Evolutionary conservation across 1,284 basidiomycete species (phyloP).

Genomic region (Moesziomyces sp.): DNA sequence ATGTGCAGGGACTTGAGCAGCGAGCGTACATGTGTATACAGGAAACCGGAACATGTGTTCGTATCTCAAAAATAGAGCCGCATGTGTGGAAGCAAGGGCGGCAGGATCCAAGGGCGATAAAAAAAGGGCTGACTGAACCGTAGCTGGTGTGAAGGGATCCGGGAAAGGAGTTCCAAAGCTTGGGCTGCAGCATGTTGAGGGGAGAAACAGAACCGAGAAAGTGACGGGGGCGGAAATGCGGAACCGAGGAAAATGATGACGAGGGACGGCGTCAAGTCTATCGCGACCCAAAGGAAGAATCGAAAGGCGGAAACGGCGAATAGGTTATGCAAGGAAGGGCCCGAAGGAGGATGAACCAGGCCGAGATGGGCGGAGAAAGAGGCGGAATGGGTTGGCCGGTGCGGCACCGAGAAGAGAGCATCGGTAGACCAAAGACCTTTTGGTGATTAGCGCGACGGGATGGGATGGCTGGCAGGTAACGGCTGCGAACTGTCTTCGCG

Average conservation of each 20-base stretch:
- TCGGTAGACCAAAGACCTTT: constrained; percentile 3
- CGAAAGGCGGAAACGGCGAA: constrained; percentile 1
- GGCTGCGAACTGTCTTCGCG: background rate
- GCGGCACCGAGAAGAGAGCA: too few relatives aligned
- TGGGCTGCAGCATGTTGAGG: background rate
- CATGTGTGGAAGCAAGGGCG: constrained; percentile 6
- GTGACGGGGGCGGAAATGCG: background rate
- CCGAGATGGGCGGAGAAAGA: background rate
- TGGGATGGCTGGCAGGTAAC: background rate
- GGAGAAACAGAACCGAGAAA: background rate
- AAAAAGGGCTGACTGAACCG: background rate
- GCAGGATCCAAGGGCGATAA: background rate
- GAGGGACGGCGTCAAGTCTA: background rate
- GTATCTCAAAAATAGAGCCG: constrained; percentile 4
- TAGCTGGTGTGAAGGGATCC: background rate
- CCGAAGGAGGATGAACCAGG: background rate
- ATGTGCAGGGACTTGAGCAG: constrained; percentile 21
- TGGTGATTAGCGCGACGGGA: constrained; percentile 1
- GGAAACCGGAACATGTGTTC: constrained; percentile 15
- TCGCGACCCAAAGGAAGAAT: background rate
- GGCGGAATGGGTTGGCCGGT: background rate
- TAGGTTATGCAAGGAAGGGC: background rate
- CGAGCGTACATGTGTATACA: constrained; percentile 29
- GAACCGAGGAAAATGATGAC: background rate
- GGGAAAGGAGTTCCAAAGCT: background rate